phyloP scores from a whole-genome alignment of 768 basidiomycete genomes.

The Panus rudis region DNA sequence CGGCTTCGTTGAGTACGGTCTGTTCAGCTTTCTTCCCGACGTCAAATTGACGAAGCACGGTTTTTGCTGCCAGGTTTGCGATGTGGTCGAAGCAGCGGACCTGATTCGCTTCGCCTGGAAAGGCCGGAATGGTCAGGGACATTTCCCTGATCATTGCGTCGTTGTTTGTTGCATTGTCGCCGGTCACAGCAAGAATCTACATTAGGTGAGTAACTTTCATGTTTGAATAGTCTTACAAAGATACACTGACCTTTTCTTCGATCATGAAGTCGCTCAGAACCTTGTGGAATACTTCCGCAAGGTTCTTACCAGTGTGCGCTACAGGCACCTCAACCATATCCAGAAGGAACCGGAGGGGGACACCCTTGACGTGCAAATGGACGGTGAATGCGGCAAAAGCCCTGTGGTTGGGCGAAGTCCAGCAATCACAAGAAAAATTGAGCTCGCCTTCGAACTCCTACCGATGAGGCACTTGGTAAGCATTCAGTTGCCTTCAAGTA shows the following conservation, averaged over 20 bases:
- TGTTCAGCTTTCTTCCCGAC: not conserved
- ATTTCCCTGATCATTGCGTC: constrained; percentile 10
- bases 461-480: no score
- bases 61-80: constrained; percentile 6
- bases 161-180: constrained; percentile 14
- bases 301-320: constrained; percentile 28
- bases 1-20: not conserved
- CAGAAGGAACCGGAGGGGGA: constrained; percentile 22
- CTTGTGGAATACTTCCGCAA: constrained; percentile 27
- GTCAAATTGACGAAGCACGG: constrained; percentile 10
- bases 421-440: constrained; percentile 29
- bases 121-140: not conserved
- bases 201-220: not conserved
- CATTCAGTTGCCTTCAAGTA: no score
- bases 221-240: not conserved
- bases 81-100: constrained; percentile 15
- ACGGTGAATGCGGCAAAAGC: constrained; percentile 26
- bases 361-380: constrained; percentile 27
- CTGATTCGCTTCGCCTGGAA: not conserved
- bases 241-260: constrained; percentile 25
- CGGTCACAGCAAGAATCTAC: constrained; percentile 9
- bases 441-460: constrained; percentile 25
- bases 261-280: constrained; percentile 31
- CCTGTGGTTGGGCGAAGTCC: constrained; percentile 31
- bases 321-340: constrained; percentile 32